Conservation (phyloP, 805 yeast species). For the Martiniozyma abietophila region DNA sequence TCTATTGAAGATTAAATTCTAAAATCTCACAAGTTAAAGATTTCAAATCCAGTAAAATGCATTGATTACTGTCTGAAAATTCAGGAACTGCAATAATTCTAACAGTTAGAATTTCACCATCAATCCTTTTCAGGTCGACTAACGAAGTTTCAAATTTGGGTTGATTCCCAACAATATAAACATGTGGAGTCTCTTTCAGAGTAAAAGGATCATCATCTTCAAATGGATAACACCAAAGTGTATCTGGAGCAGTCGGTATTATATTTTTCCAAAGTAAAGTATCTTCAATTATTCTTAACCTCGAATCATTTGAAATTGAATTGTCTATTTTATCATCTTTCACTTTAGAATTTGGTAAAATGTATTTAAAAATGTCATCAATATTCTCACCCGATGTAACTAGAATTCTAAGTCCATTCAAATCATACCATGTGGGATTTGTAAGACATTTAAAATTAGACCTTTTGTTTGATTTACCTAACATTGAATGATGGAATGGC, state of each 20-base stretch:
- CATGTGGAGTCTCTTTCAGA: constrained; percentile 73
- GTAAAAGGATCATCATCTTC: constrained; percentile 71
- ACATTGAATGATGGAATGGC: constrained; percentile 72
- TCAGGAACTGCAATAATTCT: constrained; percentile 61
- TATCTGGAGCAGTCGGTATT: constrained; percentile 94
- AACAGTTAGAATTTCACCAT: constrained; percentile 26
- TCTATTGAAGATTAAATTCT: constrained; percentile 22
- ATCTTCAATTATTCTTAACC: constrained; percentile 51
- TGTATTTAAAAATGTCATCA: constrained; percentile 65
- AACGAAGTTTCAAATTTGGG: constrained; percentile 43
- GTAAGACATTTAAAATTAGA: constrained; percentile 38
- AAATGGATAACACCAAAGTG: constrained; percentile 83
- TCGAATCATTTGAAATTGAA: constrained; percentile 23
- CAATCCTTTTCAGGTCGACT: constrained; percentile 28
- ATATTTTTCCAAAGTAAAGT: constrained; percentile 78
- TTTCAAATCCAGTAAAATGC: constrained; percentile 51
- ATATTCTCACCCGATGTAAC: constrained; percentile 84
- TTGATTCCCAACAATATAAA: constrained; percentile 83
- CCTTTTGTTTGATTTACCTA: constrained; percentile 31
- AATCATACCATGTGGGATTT: constrained; percentile 68
- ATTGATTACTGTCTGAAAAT: constrained; percentile 55
- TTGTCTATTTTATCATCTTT: constrained; percentile 18
- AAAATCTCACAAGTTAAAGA: constrained; percentile 49
- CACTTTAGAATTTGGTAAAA: constrained; percentile 32
- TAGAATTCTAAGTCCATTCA: constrained; percentile 47